Evolutionary conservation across 345 rosid species (phyloP).

Genomic region (Dimocarpus longan): DNA sequence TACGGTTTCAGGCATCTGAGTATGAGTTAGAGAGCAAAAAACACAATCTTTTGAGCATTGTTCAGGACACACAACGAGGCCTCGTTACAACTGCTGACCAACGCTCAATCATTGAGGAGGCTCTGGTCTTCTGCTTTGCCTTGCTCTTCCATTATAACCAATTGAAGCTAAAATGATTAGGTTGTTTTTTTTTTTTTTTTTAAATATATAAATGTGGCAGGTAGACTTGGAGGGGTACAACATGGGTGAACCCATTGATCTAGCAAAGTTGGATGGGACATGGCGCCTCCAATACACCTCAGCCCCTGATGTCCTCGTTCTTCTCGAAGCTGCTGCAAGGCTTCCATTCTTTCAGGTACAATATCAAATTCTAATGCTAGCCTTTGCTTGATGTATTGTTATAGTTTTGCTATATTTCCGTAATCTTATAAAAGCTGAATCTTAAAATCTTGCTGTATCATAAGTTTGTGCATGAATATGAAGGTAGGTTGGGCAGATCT

Average conservation of each 20-base stretch:
- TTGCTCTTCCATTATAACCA: neutral
- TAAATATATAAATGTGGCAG: too few species aligned
- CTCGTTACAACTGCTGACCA: conserved; percentile 64
- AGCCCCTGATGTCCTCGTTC: conserved; percentile 85
- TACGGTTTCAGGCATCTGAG: conserved; percentile 50
- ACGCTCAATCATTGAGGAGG: conserved; percentile 79
- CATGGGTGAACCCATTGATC: conserved; percentile 65
- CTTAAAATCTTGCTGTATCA: conserved; percentile 1
- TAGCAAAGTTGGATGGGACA: conserved; percentile 78
- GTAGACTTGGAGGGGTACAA: conserved; percentile 72
- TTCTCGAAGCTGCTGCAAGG: conserved; percentile 80
- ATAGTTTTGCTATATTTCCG: neutral
- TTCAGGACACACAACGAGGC: conserved; percentile 80
- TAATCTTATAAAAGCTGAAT: neutral
- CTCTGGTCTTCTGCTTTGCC: conserved; percentile 48
- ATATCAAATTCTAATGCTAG: conserved; percentile 1
- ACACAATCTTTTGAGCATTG: conserved; percentile 62
- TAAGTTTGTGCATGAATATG: conserved; percentile 16
- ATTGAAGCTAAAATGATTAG: neutral
- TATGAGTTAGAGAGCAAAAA: conserved; percentile 67
- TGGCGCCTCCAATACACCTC: conserved; percentile 97
- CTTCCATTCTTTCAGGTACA: conserved; percentile 82
- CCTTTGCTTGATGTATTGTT: neutral
- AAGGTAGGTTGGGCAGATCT: conserved; percentile 81
- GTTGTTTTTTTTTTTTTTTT: neutral